phyloP scores from a whole-genome alignment of 148 eudicot species.

The Rhododendron molle region DNA sequence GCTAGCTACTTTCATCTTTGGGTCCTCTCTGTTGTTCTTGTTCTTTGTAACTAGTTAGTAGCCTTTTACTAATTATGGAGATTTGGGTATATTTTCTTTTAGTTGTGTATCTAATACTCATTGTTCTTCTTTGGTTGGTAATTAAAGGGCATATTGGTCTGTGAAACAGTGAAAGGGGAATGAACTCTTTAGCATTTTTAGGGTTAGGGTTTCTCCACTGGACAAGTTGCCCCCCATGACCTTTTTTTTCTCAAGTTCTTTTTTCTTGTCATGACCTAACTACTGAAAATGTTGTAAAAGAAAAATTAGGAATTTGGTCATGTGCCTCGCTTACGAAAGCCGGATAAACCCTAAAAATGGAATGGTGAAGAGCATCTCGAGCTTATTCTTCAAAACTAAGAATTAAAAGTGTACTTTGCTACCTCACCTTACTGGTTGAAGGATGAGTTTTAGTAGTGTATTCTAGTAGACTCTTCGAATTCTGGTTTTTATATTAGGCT shows the following conservation, averaged over 20 bases:
- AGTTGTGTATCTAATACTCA: neutral
- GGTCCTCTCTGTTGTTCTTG: neutral
- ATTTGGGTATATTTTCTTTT: constrained; percentile 1
- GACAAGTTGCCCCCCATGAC: neutral
- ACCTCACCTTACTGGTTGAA: neutral
- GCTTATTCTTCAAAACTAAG: neutral
- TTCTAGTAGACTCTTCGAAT: neutral
- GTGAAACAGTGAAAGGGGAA: no score
- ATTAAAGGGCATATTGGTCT: neutral
- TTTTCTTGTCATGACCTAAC: neutral
- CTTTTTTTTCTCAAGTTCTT: neutral
- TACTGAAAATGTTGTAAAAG: neutral
- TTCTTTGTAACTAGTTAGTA: constrained; percentile 5
- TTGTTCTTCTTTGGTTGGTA: constrained; percentile 7
- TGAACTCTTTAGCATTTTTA: neutral
- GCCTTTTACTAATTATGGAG: constrained; percentile 1
- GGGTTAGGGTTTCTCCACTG: constrained; percentile 14
- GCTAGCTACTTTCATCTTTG: neutral
- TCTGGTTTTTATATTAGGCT: neutral
- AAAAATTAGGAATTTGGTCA: neutral
- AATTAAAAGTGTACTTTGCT: neutral
- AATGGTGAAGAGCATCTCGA: neutral
- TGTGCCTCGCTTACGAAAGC: neutral
- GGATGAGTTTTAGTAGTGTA: neutral
- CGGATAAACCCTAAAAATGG: neutral